Percentiles rank a stretch among this genome's conserved stretches.
phyloP scores from a whole-genome alignment of 305 asterid genomes.

The Lippia alba region DNA sequence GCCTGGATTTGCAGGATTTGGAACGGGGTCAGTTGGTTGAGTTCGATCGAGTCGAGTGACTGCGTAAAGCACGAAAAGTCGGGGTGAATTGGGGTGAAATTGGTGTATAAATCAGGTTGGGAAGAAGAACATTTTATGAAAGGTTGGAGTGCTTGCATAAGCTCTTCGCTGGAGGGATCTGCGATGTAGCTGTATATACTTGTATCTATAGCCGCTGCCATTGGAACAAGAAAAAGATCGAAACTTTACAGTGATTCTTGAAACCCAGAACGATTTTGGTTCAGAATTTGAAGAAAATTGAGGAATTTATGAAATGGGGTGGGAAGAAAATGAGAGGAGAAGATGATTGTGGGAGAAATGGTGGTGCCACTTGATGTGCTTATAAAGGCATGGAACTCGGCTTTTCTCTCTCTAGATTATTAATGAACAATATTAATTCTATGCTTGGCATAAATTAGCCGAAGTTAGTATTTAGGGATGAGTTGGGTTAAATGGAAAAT shows the following conservation, averaged over 20 bases:
- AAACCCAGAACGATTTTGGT: slow-evolving; percentile 27
- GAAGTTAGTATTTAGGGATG: no score
- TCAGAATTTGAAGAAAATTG: slow-evolving; percentile 35
- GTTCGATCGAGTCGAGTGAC: slow-evolving; percentile 37
- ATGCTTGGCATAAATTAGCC: no score
- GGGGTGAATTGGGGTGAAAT: slow-evolving; percentile 37
- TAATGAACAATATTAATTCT: no score
- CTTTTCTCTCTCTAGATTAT: slow-evolving; percentile 35
- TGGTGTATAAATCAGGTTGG: slow-evolving; percentile 35
- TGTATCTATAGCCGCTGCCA: slow-evolving; percentile 57
- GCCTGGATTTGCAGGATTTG: slow-evolving; percentile 61
- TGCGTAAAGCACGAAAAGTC: slow-evolving; percentile 33
- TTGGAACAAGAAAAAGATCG: slow-evolving; percentile 26
- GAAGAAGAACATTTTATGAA: slow-evolving; percentile 46
- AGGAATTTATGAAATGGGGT: slow-evolving; percentile 36
- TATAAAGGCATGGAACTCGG: slow-evolving; percentile 50
- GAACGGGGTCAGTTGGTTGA: slow-evolving; percentile 49
- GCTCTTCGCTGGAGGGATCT: slow-evolving; percentile 60
- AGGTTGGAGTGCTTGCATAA: slow-evolving; percentile 69
- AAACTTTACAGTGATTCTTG: neutral
- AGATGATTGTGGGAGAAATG: slow-evolving; percentile 33
- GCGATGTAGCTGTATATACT: slow-evolving; percentile 30
- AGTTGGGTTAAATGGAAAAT: no score
- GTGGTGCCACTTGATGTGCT: slow-evolving; percentile 19
- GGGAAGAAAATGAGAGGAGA: slow-evolving; percentile 38